These are phyloP conservation scores for Fusarium hostae DNA, from an alignment of 2,329 filamentous ascomycete species.

Conservation along the genomic window DNA sequence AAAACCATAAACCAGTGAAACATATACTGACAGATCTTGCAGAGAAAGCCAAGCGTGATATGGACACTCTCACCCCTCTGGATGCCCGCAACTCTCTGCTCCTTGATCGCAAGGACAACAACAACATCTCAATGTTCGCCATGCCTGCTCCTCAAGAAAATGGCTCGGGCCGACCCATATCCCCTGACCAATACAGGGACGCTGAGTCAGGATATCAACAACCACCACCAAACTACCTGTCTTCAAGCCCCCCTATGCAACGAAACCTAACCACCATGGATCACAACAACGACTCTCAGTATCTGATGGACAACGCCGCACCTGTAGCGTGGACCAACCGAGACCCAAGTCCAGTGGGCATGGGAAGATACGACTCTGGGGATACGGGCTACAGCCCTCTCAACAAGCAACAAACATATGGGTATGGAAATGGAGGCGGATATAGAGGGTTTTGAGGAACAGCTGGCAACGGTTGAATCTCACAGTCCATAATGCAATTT, in stretches of 20 bases:
- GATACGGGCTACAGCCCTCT: constrained; percentile 36
- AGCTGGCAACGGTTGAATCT: constrained; percentile 14
- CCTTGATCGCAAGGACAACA: constrained; percentile 64
- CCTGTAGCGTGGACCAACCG: constrained; percentile 51
- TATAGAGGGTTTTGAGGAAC: constrained; percentile 42
- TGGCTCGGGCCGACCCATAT: constrained; percentile 46
- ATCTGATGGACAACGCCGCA: constrained; percentile 54
- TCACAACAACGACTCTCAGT: constrained; percentile 51
- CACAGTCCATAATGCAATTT: constrained; percentile 29
- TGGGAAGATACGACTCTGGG: constrained; percentile 33
- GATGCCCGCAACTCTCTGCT: constrained; percentile 89
- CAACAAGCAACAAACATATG: constrained; percentile 37
- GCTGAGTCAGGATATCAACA: constrained; percentile 37
- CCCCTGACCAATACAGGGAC: constrained; percentile 49
- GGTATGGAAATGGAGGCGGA: constrained; percentile 40
- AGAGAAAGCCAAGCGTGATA: constrained; percentile 82
- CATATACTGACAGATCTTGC: constrained; percentile 44
- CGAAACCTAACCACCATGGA: constrained; percentile 53
- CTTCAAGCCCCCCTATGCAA: constrained; percentile 46
- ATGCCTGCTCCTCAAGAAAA: constrained; percentile 55
- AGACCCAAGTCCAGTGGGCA: constrained; percentile 26
- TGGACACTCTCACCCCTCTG: constrained; percentile 85
- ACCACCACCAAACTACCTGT: constrained; percentile 35
- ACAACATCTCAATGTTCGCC: constrained; percentile 56
- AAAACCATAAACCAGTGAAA: neutral